Evolutionary conservation across 2,329 filamentous ascomycete genomes (phyloP), one percentile per base, ranked within the genome.

Genomic region (Neurospora sp.): DNA sequence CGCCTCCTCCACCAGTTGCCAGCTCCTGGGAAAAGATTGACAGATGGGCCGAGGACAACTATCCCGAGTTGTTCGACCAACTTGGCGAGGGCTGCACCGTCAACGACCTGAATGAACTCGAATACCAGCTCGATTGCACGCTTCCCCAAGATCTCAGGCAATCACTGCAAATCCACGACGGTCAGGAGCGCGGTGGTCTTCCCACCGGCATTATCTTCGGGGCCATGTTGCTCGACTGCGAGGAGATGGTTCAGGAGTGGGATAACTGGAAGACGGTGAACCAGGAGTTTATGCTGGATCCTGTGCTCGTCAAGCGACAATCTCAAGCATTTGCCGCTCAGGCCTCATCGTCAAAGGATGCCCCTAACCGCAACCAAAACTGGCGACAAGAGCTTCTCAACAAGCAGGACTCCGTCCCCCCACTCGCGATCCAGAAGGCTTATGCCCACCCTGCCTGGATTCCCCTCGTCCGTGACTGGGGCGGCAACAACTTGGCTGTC

Each of bases 181-280:
- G 96, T n/a, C 96, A 99, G 81, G 96, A 99, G 82, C 91, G 96
- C 73, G 93, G 93, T 72, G 96, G 96, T 73, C 86, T 86, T 70
- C 96, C 96, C 0, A 97, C 95, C 0, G 96, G 96, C 73, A 91
- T 98, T 74, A 88, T 99, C 72, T 98, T 99, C 76, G 88, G 94
- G 71, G 91, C 89, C 78, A 99, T 99, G 96, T 83, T 99, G 73
- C 87, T 99, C 70, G 96, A 99, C 80, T 98, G 96, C 78, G 96
- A 99, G 80, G 96, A 99, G 78, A 97, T 99, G 75, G 91, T 97
- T 28, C 93, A 97, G 79, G 96, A 99, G 79, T 98, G 95, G 93
- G 91, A 92, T 76, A 96, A 97, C 78, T 99, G 96, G 96, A 90
- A 93, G 76, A 90, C 88, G 73, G 96, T 99, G 73, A 97, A 97